Percentiles rank a stretch among this genome's conserved stretches.
These are phyloP conservation scores for Rubia balearica DNA, from an alignment of 305 asterid species.

Conservation along the genomic window DNA sequence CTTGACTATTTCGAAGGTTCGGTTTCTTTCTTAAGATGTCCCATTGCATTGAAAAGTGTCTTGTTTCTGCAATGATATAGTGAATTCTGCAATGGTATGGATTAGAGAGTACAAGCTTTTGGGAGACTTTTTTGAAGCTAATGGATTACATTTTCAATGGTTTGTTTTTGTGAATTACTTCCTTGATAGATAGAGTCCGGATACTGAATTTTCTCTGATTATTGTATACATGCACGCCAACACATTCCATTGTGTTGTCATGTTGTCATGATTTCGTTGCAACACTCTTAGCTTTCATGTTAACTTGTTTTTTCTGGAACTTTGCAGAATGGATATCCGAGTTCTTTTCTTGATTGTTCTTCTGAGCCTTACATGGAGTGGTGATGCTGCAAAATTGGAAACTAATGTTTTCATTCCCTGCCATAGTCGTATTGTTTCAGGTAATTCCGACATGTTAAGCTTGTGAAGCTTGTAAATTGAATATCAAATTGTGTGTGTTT, in stretches of 20 bases:
- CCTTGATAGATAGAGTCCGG: not conserved
- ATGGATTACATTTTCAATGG: not conserved
- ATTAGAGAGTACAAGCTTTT: not conserved
- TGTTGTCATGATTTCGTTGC: not conserved
- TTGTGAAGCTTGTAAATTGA: not conserved
- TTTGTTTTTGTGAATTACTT: not conserved
- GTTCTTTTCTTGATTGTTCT: constrained; percentile 23
- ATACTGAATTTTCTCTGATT: not conserved
- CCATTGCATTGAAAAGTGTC: not conserved
- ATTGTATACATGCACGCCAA: not conserved
- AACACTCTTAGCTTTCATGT: not conserved
- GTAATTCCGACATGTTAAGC: constrained; percentile 17
- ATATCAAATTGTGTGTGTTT: not conserved
- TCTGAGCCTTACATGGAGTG: constrained; percentile 20
- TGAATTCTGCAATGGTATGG: too few species aligned
- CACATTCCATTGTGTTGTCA: too few species aligned
- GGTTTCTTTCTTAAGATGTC: constrained; percentile 4
- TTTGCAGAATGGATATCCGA: constrained; percentile 35
- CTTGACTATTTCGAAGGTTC: constrained; percentile 33
- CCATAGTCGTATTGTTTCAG: constrained; percentile 19
- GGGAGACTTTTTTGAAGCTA: not conserved
- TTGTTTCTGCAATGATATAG: not conserved
- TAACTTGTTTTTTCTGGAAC: constrained; percentile 7
- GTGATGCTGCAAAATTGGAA: constrained; percentile 29
- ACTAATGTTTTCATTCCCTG: constrained; percentile 17